Percentiles rank a stretch among this genome's conserved stretches.
Conservation (phyloP, 2,329 filamentous ascomycete genomes). For the Fusarium hostae region DNA sequence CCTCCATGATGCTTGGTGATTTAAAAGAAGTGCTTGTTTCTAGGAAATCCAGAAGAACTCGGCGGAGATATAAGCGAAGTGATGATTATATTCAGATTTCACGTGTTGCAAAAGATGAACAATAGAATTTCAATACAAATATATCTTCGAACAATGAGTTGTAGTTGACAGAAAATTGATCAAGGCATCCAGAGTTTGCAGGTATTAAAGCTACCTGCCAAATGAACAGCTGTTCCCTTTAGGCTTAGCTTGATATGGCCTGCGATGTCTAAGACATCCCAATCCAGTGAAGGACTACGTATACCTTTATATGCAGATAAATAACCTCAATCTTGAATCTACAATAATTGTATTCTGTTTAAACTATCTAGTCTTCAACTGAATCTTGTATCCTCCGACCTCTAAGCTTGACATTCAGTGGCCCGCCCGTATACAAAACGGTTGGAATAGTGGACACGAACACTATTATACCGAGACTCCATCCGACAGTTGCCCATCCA, state of each 20-base stretch:
- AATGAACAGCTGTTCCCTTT: constrained; percentile 13
- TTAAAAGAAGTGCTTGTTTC: not conserved
- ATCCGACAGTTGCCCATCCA: constrained; percentile 50
- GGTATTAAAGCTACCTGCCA: constrained; percentile 12
- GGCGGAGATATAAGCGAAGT: not conserved
- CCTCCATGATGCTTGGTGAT: constrained; percentile 35
- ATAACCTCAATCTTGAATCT: not conserved
- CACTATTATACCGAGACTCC: constrained; percentile 46
- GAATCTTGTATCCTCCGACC: constrained; percentile 26
- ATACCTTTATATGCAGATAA: not conserved
- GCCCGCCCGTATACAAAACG: constrained; percentile 46
- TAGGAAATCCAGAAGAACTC: not conserved
- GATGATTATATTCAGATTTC: no score
- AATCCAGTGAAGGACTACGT: not conserved
- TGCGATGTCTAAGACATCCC: not conserved
- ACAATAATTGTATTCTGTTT: not conserved
- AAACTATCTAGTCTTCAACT: not conserved
- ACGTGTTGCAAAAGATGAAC: not conserved
- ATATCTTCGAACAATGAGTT: not conserved
- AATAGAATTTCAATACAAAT: not conserved
- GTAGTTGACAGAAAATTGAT: constrained; percentile 3
- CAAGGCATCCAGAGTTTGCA: not conserved
- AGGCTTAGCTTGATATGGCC: constrained; percentile 30
- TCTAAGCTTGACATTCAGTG: constrained; percentile 41
- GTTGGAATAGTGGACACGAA: constrained; percentile 45